Evolutionary conservation across 352 stramenopile genomes (phyloP).

Genomic region (Phytophthora palmivora): DNA sequence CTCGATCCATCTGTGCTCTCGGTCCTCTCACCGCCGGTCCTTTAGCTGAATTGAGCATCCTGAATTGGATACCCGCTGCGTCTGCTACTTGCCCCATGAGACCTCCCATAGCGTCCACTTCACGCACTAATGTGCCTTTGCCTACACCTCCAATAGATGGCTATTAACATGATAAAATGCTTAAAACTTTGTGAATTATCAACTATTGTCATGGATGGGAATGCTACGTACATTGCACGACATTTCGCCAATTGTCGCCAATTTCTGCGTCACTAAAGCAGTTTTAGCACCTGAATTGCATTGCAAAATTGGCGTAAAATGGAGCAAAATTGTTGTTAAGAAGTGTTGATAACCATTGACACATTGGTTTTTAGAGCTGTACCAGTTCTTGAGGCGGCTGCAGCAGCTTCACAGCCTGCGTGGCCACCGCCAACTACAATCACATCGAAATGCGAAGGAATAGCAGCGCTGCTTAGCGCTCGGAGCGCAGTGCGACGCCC

Average conservation of each 20-base stretch:
- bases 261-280: constrained; percentile 95
- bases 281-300: constrained; percentile 89
- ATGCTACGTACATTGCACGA: constrained; percentile 96
- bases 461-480: constrained; percentile 14
- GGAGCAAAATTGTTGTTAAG: constrained; percentile 1
- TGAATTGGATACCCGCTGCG: constrained; percentile 96
- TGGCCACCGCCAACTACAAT: constrained; percentile 70
- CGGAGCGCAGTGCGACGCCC: constrained; percentile 25
- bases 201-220: not conserved
- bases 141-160: constrained; percentile 98
- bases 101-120: constrained; percentile 98
- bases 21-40: constrained; percentile 89
- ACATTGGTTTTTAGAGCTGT: constrained; percentile 1
- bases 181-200: too few relatives aligned
- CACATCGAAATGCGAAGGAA: constrained; percentile 50
- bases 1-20: constrained; percentile 96
- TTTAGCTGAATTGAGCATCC: constrained; percentile 97
- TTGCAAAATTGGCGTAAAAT: constrained; percentile 5
- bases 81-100: constrained; percentile 97
- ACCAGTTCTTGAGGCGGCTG: constrained; percentile 60
- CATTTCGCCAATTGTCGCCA: constrained; percentile 97
- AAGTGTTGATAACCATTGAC: not conserved
- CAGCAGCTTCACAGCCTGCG: constrained; percentile 66
- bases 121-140: constrained; percentile 98
- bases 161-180: constrained; percentile 36